Evolutionary conservation across 2,329 filamentous ascomycete genomes (phyloP).

Genomic region (Epichloe amarillans): DNA sequence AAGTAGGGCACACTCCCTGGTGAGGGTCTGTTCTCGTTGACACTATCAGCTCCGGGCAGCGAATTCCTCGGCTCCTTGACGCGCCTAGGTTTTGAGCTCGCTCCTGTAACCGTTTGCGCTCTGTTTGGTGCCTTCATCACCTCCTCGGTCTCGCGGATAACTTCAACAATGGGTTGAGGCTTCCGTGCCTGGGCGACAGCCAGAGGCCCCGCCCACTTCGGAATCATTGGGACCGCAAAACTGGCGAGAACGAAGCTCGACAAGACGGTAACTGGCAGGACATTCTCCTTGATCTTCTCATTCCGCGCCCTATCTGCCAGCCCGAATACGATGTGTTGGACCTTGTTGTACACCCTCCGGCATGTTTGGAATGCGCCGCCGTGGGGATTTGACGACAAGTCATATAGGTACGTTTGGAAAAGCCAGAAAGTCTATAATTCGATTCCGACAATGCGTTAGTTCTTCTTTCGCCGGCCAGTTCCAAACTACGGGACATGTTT

Average conservation of each 20-base stretch:
- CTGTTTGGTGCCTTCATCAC: conserved; percentile 37
- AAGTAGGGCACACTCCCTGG: conserved; percentile 13
- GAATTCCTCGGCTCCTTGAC: conserved; percentile 30
- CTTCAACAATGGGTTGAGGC: conserved; percentile 36
- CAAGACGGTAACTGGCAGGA: conserved; percentile 66
- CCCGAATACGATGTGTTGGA: conserved; percentile 78
- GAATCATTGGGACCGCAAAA: conserved; percentile 59
- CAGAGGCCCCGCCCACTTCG: conserved; percentile 66
- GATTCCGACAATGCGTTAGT: conserved; percentile 10
- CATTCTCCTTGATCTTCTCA: conserved; percentile 71
- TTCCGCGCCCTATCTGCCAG: conserved; percentile 53
- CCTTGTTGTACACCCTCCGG: conserved; percentile 73
- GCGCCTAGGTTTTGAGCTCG: conserved; percentile 37
- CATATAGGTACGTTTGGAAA: conserved; percentile 77
- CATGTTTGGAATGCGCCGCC: conserved; percentile 71
- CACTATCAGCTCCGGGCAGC: conserved; percentile 23
- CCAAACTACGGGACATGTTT: background rate
- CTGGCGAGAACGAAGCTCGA: conserved; percentile 70
- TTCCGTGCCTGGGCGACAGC: conserved; percentile 72
- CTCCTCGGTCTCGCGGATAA: conserved; percentile 22
- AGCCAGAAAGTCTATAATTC: conserved; percentile 67
- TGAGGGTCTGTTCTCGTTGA: conserved; percentile 15
- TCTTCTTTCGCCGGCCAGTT: background rate
- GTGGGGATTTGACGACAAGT: conserved; percentile 62
- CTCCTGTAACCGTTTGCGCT: conserved; percentile 51